These are phyloP conservation scores for Yarrowia porcina DNA, from an alignment of 805 yeast genomes.

Conservation along the genomic window DNA sequence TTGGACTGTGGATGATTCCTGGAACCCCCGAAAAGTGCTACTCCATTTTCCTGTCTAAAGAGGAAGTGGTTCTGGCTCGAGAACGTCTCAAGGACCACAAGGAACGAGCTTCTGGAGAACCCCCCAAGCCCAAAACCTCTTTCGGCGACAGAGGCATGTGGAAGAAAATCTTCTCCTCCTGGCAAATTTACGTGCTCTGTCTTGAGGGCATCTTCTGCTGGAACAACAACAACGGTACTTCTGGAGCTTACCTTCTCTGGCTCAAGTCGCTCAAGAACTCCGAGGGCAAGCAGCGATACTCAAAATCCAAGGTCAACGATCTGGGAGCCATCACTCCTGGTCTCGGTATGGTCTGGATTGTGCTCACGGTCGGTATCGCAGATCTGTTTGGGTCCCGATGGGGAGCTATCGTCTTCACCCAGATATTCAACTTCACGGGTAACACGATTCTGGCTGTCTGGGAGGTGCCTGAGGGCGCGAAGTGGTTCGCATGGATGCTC, in stretches of 20 bases:
- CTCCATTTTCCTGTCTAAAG: constrained; percentile 51
- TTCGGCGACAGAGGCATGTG: constrained; percentile 48
- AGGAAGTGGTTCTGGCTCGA: constrained; percentile 53
- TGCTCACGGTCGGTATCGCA: constrained; percentile 38
- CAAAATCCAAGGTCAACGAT: constrained; percentile 46
- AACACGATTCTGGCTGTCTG: constrained; percentile 53
- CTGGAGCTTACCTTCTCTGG: constrained; percentile 62
- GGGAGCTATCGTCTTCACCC: constrained; percentile 53
- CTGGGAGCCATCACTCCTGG: constrained; percentile 56
- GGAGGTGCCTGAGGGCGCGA: constrained; percentile 52
- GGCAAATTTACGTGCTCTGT: constrained; percentile 58
- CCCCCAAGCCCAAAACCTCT: constrained; percentile 26
- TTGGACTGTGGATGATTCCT: constrained; percentile 56
- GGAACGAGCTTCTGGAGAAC: constrained; percentile 20
- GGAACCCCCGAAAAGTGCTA: constrained; percentile 62
- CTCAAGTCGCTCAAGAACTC: constrained; percentile 43
- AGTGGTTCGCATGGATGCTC: constrained; percentile 58
- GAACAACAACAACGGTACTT: constrained; percentile 52
- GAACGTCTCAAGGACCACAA: constrained; percentile 37
- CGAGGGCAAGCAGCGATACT: constrained; percentile 39
- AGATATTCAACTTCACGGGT: constrained; percentile 50
- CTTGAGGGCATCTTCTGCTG: constrained; percentile 58
- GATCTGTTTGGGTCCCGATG: constrained; percentile 54
- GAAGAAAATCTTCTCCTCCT: constrained; percentile 51
- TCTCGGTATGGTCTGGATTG: constrained; percentile 47